Base-by-base conservation (phyloP, 345 rosid genomes). In the Aethionema arabicum region DNA sequence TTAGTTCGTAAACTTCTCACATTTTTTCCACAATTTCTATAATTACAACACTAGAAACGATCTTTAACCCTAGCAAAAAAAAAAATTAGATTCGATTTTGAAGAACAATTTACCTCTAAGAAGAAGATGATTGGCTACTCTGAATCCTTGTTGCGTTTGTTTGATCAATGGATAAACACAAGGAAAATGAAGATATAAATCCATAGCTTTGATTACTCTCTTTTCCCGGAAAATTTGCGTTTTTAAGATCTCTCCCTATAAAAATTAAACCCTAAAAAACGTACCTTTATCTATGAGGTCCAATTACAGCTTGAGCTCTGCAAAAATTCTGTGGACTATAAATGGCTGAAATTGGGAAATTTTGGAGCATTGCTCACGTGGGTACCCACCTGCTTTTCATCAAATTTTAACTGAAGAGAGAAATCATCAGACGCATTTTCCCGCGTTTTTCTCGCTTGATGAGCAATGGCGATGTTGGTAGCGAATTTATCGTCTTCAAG, bases 1-100 rank as follows among this genome's bases (percentile, higher is more conserved):
- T 82, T 80, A 76, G 85, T 72, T 56, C 67, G 56, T 49, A 68
- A 51, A 44, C 42, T 35, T 56, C 52, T 50, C 21, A 65, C 61
- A 58, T 1, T 32, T 43, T 12, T n/a, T n/a, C n/a, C n/a, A n/a
- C n/a, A n/a, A n/a, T n/a, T n/a, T n/a, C n/a, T n/a, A n/a, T n/a
- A n/a, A n/a, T n/a, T n/a, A n/a, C n/a, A n/a, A n/a, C n/a, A n/a
- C n/a, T 55, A 56, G 7, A 35, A 40, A 15, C 40, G 15, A 49
- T 8, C 44, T 40, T 3, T 6, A 6, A 8, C 44, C n/a, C 44
- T 8, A 4, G 4, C 10, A 40, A 40, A 40, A 6, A 6, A 6
- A 6, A 40, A 40, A 6, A 2, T 8, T 1, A 40, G 11, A 40
- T 40, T 40, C 44, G n/a, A 12, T 12, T 8, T 9, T 11, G 11